Evolutionary conservation across 164 flowering plant species (phyloP).

Genomic region (Vitis amurensis): DNA sequence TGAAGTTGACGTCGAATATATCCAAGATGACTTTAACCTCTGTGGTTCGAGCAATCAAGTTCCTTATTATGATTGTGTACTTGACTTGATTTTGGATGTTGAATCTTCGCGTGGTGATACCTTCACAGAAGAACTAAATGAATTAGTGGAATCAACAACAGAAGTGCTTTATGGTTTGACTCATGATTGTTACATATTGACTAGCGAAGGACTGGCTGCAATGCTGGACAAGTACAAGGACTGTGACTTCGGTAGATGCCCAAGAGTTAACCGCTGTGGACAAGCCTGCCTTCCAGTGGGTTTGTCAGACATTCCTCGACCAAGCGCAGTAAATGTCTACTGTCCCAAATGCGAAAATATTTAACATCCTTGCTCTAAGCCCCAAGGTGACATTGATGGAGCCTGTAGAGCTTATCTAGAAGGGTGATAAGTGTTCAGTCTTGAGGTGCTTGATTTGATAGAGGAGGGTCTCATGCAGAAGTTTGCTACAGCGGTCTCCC

Average conservation of each 20-base stretch:
- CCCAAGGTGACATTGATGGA: conserved; percentile 47
- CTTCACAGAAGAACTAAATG: conserved; percentile 83
- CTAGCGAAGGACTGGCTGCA: conserved; percentile 83
- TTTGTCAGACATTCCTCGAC: conserved; percentile 79
- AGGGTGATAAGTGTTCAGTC: no score
- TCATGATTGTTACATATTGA: conserved; percentile 75
- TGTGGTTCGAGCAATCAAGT: conserved; percentile 84
- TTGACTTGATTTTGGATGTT: conserved; percentile 81
- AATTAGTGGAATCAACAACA: conserved; percentile 81
- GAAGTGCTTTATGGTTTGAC: conserved; percentile 85
- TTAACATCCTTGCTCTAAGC: conserved; percentile 76
- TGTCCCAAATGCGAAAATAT: conserved; percentile 91
- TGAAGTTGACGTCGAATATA: conserved; percentile 90
- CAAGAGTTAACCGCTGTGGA: conserved; percentile 84
- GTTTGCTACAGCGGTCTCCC: no score
- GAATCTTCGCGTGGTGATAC: conserved; percentile 80
- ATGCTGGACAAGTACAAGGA: conserved; percentile 87
- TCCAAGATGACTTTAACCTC: conserved; percentile 87
- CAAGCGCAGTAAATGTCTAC: conserved; percentile 81
- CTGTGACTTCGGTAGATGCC: conserved; percentile 88
- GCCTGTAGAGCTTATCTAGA: no score
- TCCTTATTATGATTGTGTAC: conserved; percentile 86
- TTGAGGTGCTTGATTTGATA: no score
- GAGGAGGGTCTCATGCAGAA: no score
- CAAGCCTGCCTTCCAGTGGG: conserved; percentile 93